Evolutionary conservation across 352 stramenopile genomes (phyloP).

Genomic region (Phytopythium chamaehyphon): DNA sequence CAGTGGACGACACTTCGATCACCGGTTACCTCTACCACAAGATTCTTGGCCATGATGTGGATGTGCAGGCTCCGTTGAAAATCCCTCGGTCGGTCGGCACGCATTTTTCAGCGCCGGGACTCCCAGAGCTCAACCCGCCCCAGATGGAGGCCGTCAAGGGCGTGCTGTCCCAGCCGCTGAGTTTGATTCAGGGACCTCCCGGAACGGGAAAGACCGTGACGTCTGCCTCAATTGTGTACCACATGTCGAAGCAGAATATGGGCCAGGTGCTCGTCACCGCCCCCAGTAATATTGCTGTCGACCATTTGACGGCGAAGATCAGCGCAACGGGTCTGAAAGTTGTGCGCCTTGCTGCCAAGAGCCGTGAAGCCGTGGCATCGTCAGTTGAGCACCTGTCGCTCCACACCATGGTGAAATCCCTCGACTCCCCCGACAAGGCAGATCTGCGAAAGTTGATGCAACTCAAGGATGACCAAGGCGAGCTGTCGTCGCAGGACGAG

Average conservation of each 20-base stretch:
- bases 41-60: slow-evolving; percentile 96
- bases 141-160: slow-evolving; percentile 95
- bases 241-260: slow-evolving; percentile 98
- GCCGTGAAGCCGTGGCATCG: slow-evolving; percentile 91
- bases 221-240: slow-evolving; percentile 98
- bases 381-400: slow-evolving; percentile 97
- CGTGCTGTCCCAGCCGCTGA: slow-evolving; percentile 96
- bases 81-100: slow-evolving; percentile 60
- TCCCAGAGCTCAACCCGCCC: slow-evolving; percentile 97
- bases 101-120: slow-evolving; percentile 89
- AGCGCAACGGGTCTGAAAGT: slow-evolving; percentile 96
- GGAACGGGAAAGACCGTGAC: slow-evolving; percentile 98
- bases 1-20: slow-evolving; percentile 97
- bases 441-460: slow-evolving; percentile 91
- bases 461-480: slow-evolving; percentile 95
- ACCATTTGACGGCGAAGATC: slow-evolving; percentile 97
- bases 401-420: slow-evolving; percentile 95
- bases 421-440: slow-evolving; percentile 87
- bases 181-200: slow-evolving; percentile 97
- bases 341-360: slow-evolving; percentile 97
- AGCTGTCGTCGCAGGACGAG: slow-evolving; percentile 93
- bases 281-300: slow-evolving; percentile 98
- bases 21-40: slow-evolving; percentile 99
- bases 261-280: slow-evolving; percentile 98
- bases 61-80: slow-evolving; percentile 89